Evolutionary conservation across 1,284 basidiomycete genomes (phyloP), one percentile per base, ranked within the genome.

Genomic region (Apiotrichum sp.): DNA sequence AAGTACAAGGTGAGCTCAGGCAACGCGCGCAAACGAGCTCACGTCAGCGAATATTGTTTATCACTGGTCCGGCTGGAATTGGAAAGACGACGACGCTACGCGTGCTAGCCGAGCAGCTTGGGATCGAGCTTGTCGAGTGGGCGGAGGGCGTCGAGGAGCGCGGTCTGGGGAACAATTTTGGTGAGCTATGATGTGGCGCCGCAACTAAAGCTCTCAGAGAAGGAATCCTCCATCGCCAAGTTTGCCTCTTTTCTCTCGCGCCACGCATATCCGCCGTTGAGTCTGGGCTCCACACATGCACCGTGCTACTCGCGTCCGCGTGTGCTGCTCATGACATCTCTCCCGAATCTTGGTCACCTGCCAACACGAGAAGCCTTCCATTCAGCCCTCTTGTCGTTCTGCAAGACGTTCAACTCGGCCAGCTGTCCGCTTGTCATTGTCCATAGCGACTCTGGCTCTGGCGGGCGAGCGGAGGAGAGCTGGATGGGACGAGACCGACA

Each of bases 21-120:
- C 22, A 58, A 33, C 40, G 6, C 22, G 47, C 41, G 39, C 31
- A 4, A 11, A 4, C 9, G 8, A 48, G 41, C 33, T 47, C 47
- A 46, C 38, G 43, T 3, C 61, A 93, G 91, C 82, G 89, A 40
- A 83, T 98, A 29, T 81, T 98, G 2, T 84, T 85, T 0, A 77
- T 98, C 7, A 89, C 88, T 1, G 95, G 96, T 2, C 90, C 91
- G 0, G 86, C 93, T 7, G 96, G 95, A 0, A 84, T 86, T 0
- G 95, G 85, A 0, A 98, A 98, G 78, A 95, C 93, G 0, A 83
- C 91, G 0, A 90, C 90, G 0, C 64, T 98, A 0, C 82, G 83
- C 10, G 81, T 93, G 0, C 77, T 98, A 6, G 81, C 89, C 0
- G 74, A 78, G 29, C 87, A 95, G 65, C 77, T 96, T 58, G 83